Evolutionary conservation across 176 grass and related monocot species (phyloP), one percentile per base, ranked within the genome.

Genomic region (Elaeis guineensis): DNA sequence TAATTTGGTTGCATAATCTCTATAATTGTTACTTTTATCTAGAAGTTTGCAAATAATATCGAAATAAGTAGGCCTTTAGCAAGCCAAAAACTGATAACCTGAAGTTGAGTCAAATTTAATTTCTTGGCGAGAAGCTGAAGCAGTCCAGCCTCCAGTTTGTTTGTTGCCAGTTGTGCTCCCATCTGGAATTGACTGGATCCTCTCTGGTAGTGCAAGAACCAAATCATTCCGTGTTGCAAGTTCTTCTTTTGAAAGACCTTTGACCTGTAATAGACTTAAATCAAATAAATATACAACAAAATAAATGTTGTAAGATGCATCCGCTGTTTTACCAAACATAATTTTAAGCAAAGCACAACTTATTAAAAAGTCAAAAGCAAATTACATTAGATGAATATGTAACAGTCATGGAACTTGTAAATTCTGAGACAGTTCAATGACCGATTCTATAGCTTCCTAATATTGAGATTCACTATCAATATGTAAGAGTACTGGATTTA

Each of bases 221-320:
- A 99, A 77, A 75, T 93, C 94, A 56, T 83, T 86, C 69, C 85
- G 76, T 53, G 70, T 79, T 0, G 82, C 71, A 49, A 99, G 71
- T 70, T 99, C 94, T 69, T 93, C 94, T 73, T 83, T 98, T n/a
- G 88, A 83, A 28, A 98, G 78, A 17, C 88, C 94, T 89, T 93
- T 99, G 39, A 93, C 94, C 94, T 99, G 76, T 66, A 48, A 54
- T 19, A 68, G 50, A 49, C 58, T 5, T 5, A 14, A 16, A 54
- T 39, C 17, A 52, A 5, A 55, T 44, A 12, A 44, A 44, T 44
- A 12, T 44, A 44, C 35, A 6, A 44, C 35, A 21, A 21, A 22
- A 4, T 52, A 9, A 12, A 44, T 44, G 2, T 44, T 9, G 9
- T 44, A 12, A 3, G 35, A 44, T 44, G 8, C 35, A 12, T 44